Conservation (phyloP, 164 flowering plant genomes). For the Tetrastigma voinierianum region DNA sequence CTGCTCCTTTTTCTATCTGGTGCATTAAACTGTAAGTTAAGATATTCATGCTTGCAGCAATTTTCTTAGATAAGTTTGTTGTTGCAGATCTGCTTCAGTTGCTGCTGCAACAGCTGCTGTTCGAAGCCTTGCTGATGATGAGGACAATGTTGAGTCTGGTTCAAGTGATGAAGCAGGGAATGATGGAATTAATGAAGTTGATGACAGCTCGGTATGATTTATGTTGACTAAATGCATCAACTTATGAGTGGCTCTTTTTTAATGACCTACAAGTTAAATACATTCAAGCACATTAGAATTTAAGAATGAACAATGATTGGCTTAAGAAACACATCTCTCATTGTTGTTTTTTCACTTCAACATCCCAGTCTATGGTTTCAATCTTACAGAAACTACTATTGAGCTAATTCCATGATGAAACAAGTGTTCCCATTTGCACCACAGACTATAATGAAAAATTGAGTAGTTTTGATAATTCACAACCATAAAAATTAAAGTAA, state of each 20-base stretch:
- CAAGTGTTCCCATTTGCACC: no score
- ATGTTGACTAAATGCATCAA: slow-evolving; percentile 2
- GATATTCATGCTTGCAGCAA: not conserved
- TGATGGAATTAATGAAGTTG: slow-evolving; percentile 42
- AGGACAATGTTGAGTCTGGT: slow-evolving; percentile 67
- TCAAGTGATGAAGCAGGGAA: slow-evolving; percentile 65
- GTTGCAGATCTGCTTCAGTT: slow-evolving; percentile 65
- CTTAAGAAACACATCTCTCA: not conserved
- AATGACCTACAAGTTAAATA: not conserved
- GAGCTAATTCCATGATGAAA: no score
- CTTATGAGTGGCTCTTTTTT: not conserved
- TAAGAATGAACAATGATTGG: not conserved
- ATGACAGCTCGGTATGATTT: slow-evolving; percentile 66
- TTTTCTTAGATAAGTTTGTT: slow-evolving; percentile 2
- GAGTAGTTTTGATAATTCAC: no score
- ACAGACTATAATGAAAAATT: no score
- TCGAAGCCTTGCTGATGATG: slow-evolving; percentile 52
- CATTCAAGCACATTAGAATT: not conserved
- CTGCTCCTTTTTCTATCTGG: not conserved
- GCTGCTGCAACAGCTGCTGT: slow-evolving; percentile 64
- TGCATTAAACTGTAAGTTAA: not conserved
- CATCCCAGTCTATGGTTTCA: no score
- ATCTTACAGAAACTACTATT: no score
- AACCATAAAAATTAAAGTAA: no score
- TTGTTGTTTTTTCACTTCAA: not conserved